Percentiles rank a stretch among this genome's conserved stretches.
phyloP scores from a whole-genome alignment of 228 moss, liverwort and hornwort species.

The Sphagnum magellanicum region DNA sequence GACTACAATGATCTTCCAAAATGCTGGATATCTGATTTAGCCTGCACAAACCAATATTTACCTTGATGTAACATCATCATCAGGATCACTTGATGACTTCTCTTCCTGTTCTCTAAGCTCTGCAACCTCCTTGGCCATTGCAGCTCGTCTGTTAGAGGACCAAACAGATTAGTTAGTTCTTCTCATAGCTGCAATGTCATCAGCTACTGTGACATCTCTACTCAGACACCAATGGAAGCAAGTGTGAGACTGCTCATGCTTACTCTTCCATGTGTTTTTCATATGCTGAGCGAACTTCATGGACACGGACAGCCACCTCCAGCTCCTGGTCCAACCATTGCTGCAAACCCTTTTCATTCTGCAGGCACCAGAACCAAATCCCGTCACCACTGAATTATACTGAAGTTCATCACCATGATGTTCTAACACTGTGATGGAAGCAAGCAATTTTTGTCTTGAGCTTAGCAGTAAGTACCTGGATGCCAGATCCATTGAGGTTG shows the following conservation, averaged over 20 bases:
- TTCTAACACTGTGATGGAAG: too few species aligned
- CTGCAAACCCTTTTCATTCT: slow-evolving; percentile 22
- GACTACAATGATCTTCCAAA: too few species aligned
- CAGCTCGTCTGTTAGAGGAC: slow-evolving; percentile 37
- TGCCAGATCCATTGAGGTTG: too few species aligned
- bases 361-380: too few species aligned
- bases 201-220: not conserved
- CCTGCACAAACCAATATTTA: too few species aligned
- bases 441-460: too few species aligned
- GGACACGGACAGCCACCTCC: slow-evolving; percentile 87
- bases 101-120: slow-evolving; percentile 75
- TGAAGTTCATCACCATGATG: too few species aligned
- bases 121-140: slow-evolving; percentile 58
- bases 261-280: slow-evolving; percentile 94
- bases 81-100: slow-evolving; percentile 43
- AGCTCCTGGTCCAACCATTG: slow-evolving; percentile 95
- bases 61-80: too few species aligned
- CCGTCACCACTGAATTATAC: too few species aligned
- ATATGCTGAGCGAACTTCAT: slow-evolving; percentile 88
- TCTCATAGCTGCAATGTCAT: not conserved
- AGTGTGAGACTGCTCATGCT: slow-evolving; percentile 7
- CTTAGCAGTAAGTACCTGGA: too few species aligned
- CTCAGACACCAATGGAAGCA: not conserved
- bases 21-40: too few species aligned
- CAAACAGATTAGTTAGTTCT: not conserved